phyloP scores from a whole-genome alignment of 257 asterid genomes.

The Solanum gandarillasii region DNA sequence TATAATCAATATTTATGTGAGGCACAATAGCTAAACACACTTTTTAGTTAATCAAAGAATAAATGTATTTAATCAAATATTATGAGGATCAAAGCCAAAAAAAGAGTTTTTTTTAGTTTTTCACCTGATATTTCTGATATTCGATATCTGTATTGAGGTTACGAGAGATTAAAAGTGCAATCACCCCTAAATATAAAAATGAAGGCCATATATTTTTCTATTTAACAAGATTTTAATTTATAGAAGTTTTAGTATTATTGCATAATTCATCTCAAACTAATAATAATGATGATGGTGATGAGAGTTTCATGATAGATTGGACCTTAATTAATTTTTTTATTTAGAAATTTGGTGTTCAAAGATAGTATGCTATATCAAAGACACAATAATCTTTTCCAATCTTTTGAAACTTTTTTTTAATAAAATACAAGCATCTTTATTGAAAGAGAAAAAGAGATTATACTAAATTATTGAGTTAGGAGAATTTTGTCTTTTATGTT shows the following conservation, averaged over 20 bases:
- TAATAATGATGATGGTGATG: neutral
- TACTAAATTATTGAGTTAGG: neutral
- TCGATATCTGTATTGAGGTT: neutral
- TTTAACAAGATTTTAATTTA: neutral
- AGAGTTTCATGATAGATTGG: neutral
- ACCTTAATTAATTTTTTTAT: neutral
- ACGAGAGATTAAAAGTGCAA: neutral
- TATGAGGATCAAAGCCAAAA: neutral
- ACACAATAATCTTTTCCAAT: neutral
- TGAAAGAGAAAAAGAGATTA: neutral
- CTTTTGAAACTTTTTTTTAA: neutral
- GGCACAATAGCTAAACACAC: neutral
- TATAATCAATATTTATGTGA: neutral
- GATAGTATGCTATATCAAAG: neutral
- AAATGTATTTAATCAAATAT: neutral
- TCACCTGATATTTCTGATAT: neutral
- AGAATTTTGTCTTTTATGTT: neutral
- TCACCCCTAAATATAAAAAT: neutral
- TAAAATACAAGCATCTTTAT: neutral
- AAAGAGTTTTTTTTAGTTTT: too few species aligned
- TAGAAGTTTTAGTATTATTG: neutral
- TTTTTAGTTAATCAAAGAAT: neutral
- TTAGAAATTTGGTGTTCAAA: neutral
- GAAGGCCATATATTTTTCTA: neutral
- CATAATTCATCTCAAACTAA: neutral